A percentile compares a stretch with the other conserved stretches of the same genome.
These are phyloP conservation scores for Hanseniaspora clermontiae DNA, from an alignment of 805 yeast species.

Conservation along the genomic window DNA sequence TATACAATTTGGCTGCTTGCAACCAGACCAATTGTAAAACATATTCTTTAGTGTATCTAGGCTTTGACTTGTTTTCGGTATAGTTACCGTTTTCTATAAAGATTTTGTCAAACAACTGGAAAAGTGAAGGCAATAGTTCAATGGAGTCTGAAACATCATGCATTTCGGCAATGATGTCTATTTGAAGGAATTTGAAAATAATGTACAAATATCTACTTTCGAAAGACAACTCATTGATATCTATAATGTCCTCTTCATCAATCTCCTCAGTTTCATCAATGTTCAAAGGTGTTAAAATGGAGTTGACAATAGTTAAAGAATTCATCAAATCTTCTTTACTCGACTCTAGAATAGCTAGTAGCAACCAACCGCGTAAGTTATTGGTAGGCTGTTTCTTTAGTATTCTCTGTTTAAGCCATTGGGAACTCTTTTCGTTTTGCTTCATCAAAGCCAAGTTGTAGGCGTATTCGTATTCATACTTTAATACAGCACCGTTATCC, in stretches of 20 bases:
- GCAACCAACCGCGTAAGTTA: conserved; percentile 52
- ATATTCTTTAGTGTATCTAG: conserved; percentile 25
- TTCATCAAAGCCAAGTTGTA: conserved; percentile 35
- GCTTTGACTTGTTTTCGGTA: conserved; percentile 16
- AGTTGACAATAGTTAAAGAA: conserved; percentile 44
- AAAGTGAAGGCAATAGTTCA: conserved; percentile 54
- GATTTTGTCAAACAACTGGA: conserved; percentile 42
- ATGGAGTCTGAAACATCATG: conserved; percentile 48
- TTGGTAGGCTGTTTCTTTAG: conserved; percentile 38
- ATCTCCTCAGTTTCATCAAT: conserved; percentile 17
- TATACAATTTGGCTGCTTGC: conserved; percentile 54
- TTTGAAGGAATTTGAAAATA: conserved; percentile 62
- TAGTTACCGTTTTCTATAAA: conserved; percentile 25
- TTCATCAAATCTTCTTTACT: conserved; percentile 45
- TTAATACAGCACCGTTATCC: conserved; percentile 1
- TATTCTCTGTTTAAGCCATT: conserved; percentile 35
- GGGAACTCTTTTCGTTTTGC: conserved; percentile 33
- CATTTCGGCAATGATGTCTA: conserved; percentile 52
- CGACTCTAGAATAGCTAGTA: conserved; percentile 51
- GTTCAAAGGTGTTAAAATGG: conserved; percentile 37
- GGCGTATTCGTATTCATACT: conserved; percentile 35
- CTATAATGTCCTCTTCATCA: neutral
- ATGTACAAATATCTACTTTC: conserved; percentile 37
- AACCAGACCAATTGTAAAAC: conserved; percentile 59
- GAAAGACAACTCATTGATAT: conserved; percentile 13